Base-by-base conservation (phyloP, 2,329 filamentous ascomycete genomes). In the Aspergillus quadrilineatus region DNA sequence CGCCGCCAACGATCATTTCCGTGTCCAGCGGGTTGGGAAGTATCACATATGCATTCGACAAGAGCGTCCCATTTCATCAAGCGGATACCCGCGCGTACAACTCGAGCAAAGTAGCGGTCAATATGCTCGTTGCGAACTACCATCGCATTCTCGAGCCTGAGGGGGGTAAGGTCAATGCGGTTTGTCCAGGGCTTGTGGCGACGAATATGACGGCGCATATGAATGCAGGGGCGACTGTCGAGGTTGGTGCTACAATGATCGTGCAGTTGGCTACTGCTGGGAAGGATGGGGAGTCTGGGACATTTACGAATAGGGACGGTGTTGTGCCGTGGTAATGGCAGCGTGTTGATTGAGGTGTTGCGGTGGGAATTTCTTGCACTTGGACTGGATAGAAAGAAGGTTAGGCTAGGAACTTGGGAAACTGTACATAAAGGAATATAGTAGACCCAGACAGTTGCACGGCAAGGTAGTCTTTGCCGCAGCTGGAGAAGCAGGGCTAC, bases 81-180 rank as follows among this genome's bases (percentile, higher is more conserved):
- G 10, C 26, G n/a, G 46, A 49, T 17, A 37, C 39, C 5, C 37
- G 39, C 6, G 46, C n/a, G 8, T 49, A 49, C 5, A 34, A 49
- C n/a, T 32, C 46, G 17, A 49, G 46, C 22, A 49, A 49, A 10
- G 46, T 32, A 8, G 46, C 46, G 15, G 46, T 49, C n/a, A 49
- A 49, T 39, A 17, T 49, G 32, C 34, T 49, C 5, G 29, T 15
- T 28, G 17, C 36, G 22, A 49, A 49, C 22, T 49, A 37, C 29
- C 17, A 36, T 2, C 32, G 46, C 4, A 26, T 49, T 10, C 17
- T 49, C 9, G 46, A 39, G 17, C 7, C 10, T 17, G 34, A 37
- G 32, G 36, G 22, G 46, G 32, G 46, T 2, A 49, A 15, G 17
- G 46, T 49, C 3, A 49, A 49, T 29, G 4, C 46, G 8, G 46